Base-by-base conservation (phyloP, 2,329 filamentous ascomycete genomes). In the Colletotrichum tropicale region DNA sequence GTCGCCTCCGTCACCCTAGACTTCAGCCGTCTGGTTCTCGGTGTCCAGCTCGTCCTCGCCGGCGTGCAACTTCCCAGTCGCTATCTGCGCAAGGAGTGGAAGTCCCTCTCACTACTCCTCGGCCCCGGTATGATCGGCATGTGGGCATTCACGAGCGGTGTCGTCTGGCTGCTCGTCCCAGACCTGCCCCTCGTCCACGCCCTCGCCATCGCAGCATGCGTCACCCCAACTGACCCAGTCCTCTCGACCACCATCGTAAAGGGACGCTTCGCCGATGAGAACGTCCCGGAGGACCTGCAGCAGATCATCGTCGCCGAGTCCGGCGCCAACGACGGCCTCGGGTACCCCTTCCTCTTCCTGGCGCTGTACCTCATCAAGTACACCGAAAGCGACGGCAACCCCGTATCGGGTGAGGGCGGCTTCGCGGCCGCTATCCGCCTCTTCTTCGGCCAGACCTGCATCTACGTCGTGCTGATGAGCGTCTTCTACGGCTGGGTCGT, bases 211-310 rank as follows among this genome's bases (percentile, higher is more conserved):
- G 96, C 93, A 1, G 94, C 96, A 1, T 98, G 96, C 81, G 92
- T 98, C n/a, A 97, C 96, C 3, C 96, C 96, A 0, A 98, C 96
- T 0, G 96, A 98, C 80, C 96, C 96, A 0, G 92, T 98, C 2
- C 84, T 98, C 43, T 96, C 94, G 9, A 96, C 96, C 78, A 94
- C 94, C 5, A 98, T 98, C 74, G 95, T 98, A 55, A 98, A 98
- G 86, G 96, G 96, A 32, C 96, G 95, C 79, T 98, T 98, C 82
- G 96, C 96, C 1, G 96, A 98, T 80, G 94, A 96, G 80, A 97
- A 98, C 82, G 93, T 98, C 21, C 95, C 96, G 0, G 93, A 92
- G 74, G 91, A 93, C 30, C 86, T 98, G 66, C 95, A 98, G 85
- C 92, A 94, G 78, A 95, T 95, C 79, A 94, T 95, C 80, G 90